Evolutionary conservation across 2,329 filamentous ascomycete species (phyloP), one percentile per base, ranked within the genome.

Genomic region (Pseudogymnoascus sp.): DNA sequence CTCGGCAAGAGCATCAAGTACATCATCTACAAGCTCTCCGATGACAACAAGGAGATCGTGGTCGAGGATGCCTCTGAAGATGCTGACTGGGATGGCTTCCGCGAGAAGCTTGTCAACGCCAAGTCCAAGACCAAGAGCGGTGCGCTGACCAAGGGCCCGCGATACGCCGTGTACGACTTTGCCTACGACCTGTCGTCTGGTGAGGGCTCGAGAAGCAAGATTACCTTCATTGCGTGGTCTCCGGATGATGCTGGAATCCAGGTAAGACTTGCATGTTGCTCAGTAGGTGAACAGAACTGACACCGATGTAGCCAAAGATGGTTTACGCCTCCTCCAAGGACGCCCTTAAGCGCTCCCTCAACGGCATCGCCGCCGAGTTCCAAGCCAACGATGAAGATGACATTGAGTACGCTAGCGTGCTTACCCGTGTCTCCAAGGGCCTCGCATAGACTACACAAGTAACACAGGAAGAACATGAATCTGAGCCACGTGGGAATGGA

Each of bases 251-350:
- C 90, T 67, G 79, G 82, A 68, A 82, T 92, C 77, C 87, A 87
- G 81, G 89, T 92, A 74, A 75, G 84, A 78, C 55, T 62, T n/a
- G 13, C 21, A 58, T 12, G 9, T 40, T 7, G 37, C 27, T 7
- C 25, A 21, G 29, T 8, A 35, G 25, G 36, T 40, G 67, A 61
- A 68, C 48, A 42, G n/a, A 37, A 59, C 58, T 29, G 29, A 42
- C 67, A 55, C 18, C 31, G 15, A n/a, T 52, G 63, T 68, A 92
- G 89, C 82, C 87, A 77, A 92, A 92, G 82, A 94, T 94, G 90
- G 83, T 92, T 76, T 94, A 93, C 82, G 88, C 89, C 70, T 89
- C 90, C 60, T 94, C 90, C 77, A 94, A 93, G 81, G 88, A 92
- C 71, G 87, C 88, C 64, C 83, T 94, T 69, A 93, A 92, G 84